Conservation (phyloP, 805 yeast genomes). For the Zygotorulaspora danielsina region DNA sequence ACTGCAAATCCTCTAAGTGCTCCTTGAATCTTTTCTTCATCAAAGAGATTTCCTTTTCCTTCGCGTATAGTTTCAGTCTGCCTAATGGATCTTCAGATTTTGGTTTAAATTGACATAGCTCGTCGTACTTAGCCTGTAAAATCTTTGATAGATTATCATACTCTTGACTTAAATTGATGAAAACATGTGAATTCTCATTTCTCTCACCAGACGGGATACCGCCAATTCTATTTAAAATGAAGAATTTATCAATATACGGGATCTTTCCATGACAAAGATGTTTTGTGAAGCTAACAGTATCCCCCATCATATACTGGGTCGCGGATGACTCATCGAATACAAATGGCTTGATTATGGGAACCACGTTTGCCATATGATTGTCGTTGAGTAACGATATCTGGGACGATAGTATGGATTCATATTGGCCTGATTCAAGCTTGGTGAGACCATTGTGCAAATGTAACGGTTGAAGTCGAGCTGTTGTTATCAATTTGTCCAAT, state of each 20-base stretch:
- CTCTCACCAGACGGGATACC: constrained; percentile 90
- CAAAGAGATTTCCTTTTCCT: constrained; percentile 17
- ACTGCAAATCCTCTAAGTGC: constrained; percentile 63
- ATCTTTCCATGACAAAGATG: constrained; percentile 34
- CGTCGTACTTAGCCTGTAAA: constrained; percentile 9
- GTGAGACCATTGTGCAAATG: constrained; percentile 26
- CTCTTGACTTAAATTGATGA: constrained; percentile 81
- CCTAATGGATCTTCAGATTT: constrained; percentile 19
- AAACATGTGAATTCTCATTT: constrained; percentile 76
- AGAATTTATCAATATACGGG: constrained; percentile 63
- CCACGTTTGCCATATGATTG: constrained; percentile 24
- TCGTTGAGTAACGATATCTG: constrained; percentile 12
- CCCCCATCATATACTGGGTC: constrained; percentile 37
- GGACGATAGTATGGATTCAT: constrained; percentile 19
- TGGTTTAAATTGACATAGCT: constrained; percentile 14
- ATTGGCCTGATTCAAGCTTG: constrained; percentile 15
- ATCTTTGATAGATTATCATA: constrained; percentile 25
- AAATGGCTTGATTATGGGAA: constrained; percentile 57
- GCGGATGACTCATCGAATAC: constrained; percentile 55
- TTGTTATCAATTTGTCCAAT: constrained; percentile 24
- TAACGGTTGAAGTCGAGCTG: constrained; percentile 24
- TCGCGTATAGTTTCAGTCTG: constrained; percentile 17
- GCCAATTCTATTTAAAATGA: constrained; percentile 75
- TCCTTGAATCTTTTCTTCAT: constrained; percentile 31
- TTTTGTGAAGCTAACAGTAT: constrained; percentile 37